phyloP scores from a whole-genome alignment of 2,329 filamentous ascomycete genomes.

The Fusarium miscanthi region DNA sequence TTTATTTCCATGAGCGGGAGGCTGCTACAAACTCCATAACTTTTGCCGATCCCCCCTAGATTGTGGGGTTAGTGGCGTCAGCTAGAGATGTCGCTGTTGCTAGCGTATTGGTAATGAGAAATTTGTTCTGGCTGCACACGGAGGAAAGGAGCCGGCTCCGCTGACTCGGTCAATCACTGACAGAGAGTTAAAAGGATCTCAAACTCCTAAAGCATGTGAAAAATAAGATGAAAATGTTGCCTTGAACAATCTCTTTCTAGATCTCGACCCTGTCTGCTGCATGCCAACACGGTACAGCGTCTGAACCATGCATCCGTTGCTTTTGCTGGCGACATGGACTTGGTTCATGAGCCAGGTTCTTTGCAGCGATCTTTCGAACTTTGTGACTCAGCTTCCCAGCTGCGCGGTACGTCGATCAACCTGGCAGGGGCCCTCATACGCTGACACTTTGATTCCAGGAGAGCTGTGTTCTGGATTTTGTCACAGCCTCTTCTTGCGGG shows the following conservation, averaged over 20 bases:
- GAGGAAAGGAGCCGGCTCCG: neutral
- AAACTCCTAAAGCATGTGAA: neutral
- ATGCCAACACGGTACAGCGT: neutral
- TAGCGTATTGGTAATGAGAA: neutral
- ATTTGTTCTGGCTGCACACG: neutral
- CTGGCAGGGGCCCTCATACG: no score
- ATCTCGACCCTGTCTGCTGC: neutral
- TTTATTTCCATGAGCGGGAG: neutral
- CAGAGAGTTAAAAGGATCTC: neutral
- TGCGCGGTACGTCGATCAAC: neutral
- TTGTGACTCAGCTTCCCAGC: neutral
- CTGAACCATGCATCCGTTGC: neutral
- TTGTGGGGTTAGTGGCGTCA: neutral
- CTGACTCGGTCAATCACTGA: neutral
- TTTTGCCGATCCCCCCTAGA: neutral
- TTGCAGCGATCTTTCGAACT: neutral
- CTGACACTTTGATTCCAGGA: neutral
- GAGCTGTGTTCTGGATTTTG: neutral
- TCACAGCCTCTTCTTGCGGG: neutral
- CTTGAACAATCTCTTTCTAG: neutral
- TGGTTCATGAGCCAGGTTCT: neutral
- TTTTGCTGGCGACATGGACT: neutral
- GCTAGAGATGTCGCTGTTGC: neutral
- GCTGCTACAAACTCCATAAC: neutral
- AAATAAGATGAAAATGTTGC: rapidly evolving